Conservation (phyloP, 164 flowering plant species). For the Cinnamomum chago region DNA sequence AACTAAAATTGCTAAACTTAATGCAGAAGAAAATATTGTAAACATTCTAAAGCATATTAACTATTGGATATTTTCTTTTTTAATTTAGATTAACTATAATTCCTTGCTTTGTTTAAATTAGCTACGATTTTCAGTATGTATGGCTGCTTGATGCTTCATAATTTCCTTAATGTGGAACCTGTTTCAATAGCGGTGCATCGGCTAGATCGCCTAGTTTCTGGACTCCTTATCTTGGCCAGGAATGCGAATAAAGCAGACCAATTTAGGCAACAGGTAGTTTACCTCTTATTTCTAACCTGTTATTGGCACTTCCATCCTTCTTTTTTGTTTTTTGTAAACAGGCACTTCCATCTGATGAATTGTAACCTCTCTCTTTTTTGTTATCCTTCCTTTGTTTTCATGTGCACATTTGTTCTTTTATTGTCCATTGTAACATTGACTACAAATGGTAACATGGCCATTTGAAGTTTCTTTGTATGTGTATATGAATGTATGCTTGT, state of each 20-base stretch:
- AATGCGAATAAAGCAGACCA: constrained; percentile 76
- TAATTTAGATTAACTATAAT: not conserved
- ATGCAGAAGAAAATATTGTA: not conserved
- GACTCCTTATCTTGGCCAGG: constrained; percentile 88
- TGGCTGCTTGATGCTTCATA: not conserved
- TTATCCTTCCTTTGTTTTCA: not conserved
- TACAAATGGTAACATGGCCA: not conserved
- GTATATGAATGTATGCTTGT: not conserved
- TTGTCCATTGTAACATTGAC: not conserved
- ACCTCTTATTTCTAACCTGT: not conserved
- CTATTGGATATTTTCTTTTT: not conserved
- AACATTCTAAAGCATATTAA: not conserved
- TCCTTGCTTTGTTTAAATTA: not conserved
- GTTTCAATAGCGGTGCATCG: constrained; percentile 74
- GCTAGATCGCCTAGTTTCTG: constrained; percentile 92
- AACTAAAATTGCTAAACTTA: constrained; percentile 4
- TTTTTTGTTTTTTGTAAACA: too few species aligned
- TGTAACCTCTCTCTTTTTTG: too few species aligned
- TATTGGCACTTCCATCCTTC: not conserved
- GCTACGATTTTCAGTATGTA: not conserved
- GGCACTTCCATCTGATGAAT: not conserved
- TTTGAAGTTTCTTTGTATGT: not conserved
- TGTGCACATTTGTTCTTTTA: not conserved
- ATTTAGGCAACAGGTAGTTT: constrained; percentile 79
- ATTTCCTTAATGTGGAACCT: constrained; percentile 24